These are phyloP conservation scores for Lathyrus aphaca DNA, from an alignment of 306 rosid species.

Conservation along the genomic window DNA sequence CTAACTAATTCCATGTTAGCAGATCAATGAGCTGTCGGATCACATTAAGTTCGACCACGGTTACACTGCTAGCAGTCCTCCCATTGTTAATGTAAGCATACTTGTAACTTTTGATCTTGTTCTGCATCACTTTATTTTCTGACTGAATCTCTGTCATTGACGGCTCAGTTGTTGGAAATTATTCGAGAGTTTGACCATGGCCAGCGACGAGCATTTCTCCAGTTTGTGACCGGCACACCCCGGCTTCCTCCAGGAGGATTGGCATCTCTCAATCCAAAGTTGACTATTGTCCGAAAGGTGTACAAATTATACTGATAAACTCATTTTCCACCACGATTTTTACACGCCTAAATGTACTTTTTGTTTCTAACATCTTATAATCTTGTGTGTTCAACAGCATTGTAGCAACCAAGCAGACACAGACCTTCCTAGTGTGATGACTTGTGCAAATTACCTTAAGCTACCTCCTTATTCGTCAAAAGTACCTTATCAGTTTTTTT, in stretches of 20 bases:
- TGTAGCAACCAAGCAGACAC: slow-evolving; percentile 66
- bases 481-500: slow-evolving; percentile 43
- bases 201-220: slow-evolving; percentile 85
- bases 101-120: neutral
- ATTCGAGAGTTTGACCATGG: slow-evolving; percentile 68
- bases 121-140: slow-evolving; percentile 10
- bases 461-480: slow-evolving; percentile 93
- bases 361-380: slow-evolving; percentile 6
- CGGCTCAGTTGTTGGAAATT: slow-evolving; percentile 80
- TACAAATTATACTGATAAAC: neutral
- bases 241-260: slow-evolving; percentile 97
- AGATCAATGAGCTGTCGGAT: slow-evolving; percentile 83
- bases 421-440: slow-evolving; percentile 98
- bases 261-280: slow-evolving; percentile 94
- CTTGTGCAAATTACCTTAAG: slow-evolving; percentile 98
- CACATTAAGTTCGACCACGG: slow-evolving; percentile 96
- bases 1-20: slow-evolving; percentile 30
- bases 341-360: slow-evolving; percentile 8
- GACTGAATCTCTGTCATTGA: slow-evolving; percentile 24
- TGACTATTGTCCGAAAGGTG: slow-evolving; percentile 94
- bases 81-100: slow-evolving; percentile 70
- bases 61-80: slow-evolving; percentile 95
- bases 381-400: slow-evolving; percentile 55
- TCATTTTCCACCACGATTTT: neutral
- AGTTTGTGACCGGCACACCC: slow-evolving; percentile 97